These are phyloP conservation scores for Amylostereum areolatum DNA, from an alignment of 1,284 basidiomycete genomes.

Conservation along the genomic window DNA sequence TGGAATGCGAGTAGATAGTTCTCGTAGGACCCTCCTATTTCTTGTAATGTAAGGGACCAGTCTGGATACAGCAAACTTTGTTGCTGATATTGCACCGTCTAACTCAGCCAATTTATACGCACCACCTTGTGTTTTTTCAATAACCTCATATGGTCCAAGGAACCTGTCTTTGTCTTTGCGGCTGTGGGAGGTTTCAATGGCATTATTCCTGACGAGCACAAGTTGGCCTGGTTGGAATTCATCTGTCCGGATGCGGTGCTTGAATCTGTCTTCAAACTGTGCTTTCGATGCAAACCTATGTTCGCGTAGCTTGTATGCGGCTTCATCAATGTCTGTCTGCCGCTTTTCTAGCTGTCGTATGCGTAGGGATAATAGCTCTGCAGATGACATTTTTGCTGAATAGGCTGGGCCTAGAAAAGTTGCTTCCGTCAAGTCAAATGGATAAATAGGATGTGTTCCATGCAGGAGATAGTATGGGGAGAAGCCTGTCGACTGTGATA, in stretches of 20 bases:
- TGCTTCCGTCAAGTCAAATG: constrained; percentile 23
- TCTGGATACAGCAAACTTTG: too few relatives aligned
- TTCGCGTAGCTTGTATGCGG: constrained; percentile 5
- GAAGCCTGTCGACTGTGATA: constrained; percentile 10
- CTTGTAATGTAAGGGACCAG: too few relatives aligned
- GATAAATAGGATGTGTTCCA: constrained; percentile 23
- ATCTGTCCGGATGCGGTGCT: not conserved
- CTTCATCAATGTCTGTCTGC: constrained; percentile 8
- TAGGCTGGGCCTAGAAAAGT: constrained; percentile 19
- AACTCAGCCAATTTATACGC: too few relatives aligned
- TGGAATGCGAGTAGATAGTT: too few relatives aligned
- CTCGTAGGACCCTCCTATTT: too few relatives aligned
- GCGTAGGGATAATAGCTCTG: constrained; percentile 11
- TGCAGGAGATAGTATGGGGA: constrained; percentile 19
- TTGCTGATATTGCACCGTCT: too few relatives aligned
- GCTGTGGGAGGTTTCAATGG: too few relatives aligned
- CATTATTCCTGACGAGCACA: constrained; percentile 23
- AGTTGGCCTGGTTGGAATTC: constrained; percentile 18
- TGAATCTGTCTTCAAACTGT: constrained; percentile 9
- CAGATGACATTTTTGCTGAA: constrained; percentile 3
- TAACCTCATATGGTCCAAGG: too few relatives aligned
- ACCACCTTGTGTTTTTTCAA: too few relatives aligned
- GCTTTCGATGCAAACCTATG: constrained; percentile 11
- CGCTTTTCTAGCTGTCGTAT: constrained; percentile 13
- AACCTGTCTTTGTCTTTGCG: too few relatives aligned